These are phyloP conservation scores for Setaria italica DNA, from an alignment of 202 grass and related monocot species.

Conservation along the genomic window DNA sequence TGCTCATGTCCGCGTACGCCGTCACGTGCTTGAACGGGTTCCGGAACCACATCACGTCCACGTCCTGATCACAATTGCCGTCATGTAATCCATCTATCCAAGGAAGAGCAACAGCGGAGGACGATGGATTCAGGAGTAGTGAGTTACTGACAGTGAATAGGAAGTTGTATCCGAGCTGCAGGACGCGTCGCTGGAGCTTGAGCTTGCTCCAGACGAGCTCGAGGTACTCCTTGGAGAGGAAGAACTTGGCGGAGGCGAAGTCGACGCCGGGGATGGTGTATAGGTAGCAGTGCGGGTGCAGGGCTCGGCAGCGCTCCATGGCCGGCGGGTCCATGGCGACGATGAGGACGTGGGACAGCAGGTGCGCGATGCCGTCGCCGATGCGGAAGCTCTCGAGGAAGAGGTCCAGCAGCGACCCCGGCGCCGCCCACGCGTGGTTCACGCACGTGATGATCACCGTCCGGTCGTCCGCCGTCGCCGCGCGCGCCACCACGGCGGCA, in stretches of 20 bases:
- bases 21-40: constrained; percentile 77
- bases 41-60: constrained; percentile 79
- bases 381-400: constrained; percentile 72
- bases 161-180: constrained; percentile 77
- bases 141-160: constrained; percentile 55
- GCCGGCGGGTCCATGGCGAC: constrained; percentile 66
- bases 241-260: constrained; percentile 59
- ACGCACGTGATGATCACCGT: constrained; percentile 77
- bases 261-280: constrained; percentile 47
- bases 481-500: constrained; percentile 24
- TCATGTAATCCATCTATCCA: no score
- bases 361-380: constrained; percentile 58
- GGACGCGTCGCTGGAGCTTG: constrained; percentile 59
- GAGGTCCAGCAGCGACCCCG: constrained; percentile 63
- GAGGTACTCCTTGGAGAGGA: constrained; percentile 66
- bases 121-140: no score
- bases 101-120: no score
- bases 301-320: constrained; percentile 44
- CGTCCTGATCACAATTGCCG: constrained; percentile 39
- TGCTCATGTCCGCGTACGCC: constrained; percentile 62
- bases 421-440: constrained; percentile 65
- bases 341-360: constrained; percentile 65
- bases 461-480: constrained; percentile 49
- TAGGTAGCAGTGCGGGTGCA: constrained; percentile 71
- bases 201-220: constrained; percentile 84